Conservation (phyloP, 768 basidiomycete genomes). For the Hygrophorus pudorinus region DNA sequence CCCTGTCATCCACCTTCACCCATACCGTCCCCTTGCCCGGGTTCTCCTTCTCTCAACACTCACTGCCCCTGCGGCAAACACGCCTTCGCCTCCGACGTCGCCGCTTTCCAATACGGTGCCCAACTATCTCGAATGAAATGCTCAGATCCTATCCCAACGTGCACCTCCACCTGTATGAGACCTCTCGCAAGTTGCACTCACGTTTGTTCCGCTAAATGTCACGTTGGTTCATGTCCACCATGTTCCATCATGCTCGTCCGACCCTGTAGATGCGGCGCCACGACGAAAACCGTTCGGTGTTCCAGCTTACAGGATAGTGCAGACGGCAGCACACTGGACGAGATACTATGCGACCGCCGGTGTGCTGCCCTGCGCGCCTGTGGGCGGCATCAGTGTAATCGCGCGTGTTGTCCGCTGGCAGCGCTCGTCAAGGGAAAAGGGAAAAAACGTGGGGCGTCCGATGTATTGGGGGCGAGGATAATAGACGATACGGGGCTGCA, state of each 20-base stretch:
- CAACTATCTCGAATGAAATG: conserved; percentile 45
- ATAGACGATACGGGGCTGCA: conserved; percentile 60
- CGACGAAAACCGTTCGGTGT: conserved; percentile 48
- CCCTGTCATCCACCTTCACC: conserved; percentile 70
- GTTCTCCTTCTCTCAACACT: conserved; percentile 54
- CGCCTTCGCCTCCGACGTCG: conserved; percentile 30
- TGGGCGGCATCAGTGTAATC: conserved; percentile 76
- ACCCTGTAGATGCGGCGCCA: conserved; percentile 82
- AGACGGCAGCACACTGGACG: conserved; percentile 22
- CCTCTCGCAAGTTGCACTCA: conserved; percentile 62
- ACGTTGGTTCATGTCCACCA: conserved; percentile 71
- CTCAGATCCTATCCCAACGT: conserved; percentile 73
- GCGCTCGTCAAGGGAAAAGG: conserved; percentile 53
- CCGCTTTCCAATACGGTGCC: conserved; percentile 18
- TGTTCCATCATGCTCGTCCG: conserved; percentile 61
- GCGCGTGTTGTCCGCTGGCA: conserved; percentile 85
- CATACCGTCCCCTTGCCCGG: conserved; percentile 54
- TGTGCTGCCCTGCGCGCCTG: conserved; percentile 76
- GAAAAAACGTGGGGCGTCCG: conserved; percentile 38
- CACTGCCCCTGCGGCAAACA: conserved; percentile 80
- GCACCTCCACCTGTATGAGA: conserved; percentile 57
- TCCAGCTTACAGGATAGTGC: conserved; percentile 28
- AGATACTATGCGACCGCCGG: conserved; percentile 71
- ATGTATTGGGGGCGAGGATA: conserved; percentile 14
- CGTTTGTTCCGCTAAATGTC: conserved; percentile 59